These are phyloP conservation scores for Paulownia fortunei DNA, from an alignment of 257 asterid genomes.

Conservation along the genomic window DNA sequence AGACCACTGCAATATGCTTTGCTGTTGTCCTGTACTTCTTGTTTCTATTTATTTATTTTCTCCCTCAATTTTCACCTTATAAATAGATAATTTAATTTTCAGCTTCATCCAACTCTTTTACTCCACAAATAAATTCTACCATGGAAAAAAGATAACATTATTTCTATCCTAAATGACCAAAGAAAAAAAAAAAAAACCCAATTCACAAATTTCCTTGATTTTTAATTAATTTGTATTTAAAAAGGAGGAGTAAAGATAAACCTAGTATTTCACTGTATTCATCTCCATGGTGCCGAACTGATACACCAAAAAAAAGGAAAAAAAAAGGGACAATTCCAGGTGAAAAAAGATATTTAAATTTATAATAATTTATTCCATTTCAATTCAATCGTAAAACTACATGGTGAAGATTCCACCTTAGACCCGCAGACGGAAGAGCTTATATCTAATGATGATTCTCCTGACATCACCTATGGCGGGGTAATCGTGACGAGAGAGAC, in stretches of 20 bases:
- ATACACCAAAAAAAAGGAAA: not conserved
- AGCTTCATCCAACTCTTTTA: not conserved
- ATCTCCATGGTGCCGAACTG: not conserved
- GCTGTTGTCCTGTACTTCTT: not conserved
- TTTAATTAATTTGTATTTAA: not conserved
- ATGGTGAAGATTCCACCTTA: not conserved
- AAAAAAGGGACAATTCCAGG: not conserved
- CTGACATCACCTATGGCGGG: constrained; percentile 29
- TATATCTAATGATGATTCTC: constrained; percentile 22
- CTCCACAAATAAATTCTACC: not conserved
- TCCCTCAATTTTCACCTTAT: not conserved
- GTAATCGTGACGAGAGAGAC: constrained; percentile 21
- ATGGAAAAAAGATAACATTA: no score
- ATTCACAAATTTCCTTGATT: no score
- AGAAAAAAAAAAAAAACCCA: not conserved
- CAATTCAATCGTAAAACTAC: not conserved
- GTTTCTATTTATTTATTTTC: not conserved
- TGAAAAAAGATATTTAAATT: not conserved
- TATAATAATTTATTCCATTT: constrained; percentile 8
- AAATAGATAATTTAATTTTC: not conserved
- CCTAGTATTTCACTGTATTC: not conserved
- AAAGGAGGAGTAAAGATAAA: not conserved
- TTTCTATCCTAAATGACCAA: no score
- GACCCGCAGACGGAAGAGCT: not conserved
- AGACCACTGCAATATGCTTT: not conserved